Evolutionary conservation across 2,329 filamentous ascomycete species (phyloP).

Genomic region (Verticillium dahliae): DNA sequence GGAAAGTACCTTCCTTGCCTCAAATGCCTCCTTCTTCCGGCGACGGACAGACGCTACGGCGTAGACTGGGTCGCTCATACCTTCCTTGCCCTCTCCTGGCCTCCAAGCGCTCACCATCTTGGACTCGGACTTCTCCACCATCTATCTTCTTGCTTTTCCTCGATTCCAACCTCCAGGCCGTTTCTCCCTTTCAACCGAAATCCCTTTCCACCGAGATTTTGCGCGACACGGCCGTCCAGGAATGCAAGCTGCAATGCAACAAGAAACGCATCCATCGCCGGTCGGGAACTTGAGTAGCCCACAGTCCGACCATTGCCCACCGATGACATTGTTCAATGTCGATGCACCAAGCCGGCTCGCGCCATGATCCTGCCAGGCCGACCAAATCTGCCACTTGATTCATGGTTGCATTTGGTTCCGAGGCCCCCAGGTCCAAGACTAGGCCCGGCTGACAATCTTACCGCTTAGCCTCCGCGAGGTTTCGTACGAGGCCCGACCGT

Average conservation of each 20-base stretch:
- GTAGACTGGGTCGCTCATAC: no score
- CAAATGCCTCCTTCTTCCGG: no score
- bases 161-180: not conserved
- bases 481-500: not conserved
- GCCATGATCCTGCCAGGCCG: not conserved
- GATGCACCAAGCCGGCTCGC: not conserved
- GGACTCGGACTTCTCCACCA: not conserved
- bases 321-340: no score
- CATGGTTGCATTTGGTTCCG: not conserved
- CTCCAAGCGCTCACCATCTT: no score
- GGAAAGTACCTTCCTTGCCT: no score
- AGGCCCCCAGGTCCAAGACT: not conserved
- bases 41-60: no score
- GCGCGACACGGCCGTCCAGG: not conserved
- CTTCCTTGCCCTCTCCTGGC: not conserved
- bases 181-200: slow-evolving; percentile 4
- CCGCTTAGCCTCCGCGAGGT: not conserved
- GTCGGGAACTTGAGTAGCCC: not conserved
- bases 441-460: not conserved
- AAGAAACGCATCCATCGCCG: not conserved
- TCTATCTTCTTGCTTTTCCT: not conserved
- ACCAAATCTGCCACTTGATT: not conserved
- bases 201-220: not conserved
- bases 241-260: not conserved
- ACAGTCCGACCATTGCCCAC: not conserved